A percentile compares a stretch with the other conserved stretches of the same genome.
Conservation (phyloP, 352 stramenopile species). For the Globisporangium barbulae region DNA sequence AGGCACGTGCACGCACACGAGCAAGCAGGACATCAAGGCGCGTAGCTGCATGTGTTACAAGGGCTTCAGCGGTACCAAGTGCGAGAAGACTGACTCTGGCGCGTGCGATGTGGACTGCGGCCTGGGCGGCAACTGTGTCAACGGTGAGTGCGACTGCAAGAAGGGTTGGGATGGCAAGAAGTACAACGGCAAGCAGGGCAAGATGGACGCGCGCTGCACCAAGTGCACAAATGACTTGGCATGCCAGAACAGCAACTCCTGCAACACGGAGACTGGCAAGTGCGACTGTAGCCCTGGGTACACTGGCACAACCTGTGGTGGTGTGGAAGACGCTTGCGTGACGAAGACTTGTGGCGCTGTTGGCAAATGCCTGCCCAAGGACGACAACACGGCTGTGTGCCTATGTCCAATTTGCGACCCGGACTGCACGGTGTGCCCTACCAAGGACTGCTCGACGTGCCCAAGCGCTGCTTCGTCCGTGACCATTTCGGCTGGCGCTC, state of each 20-base stretch:
- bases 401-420: slow-evolving; percentile 32
- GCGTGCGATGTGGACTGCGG: slow-evolving; percentile 57
- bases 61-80: slow-evolving; percentile 40
- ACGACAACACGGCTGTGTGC: slow-evolving; percentile 24
- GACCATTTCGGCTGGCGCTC: slow-evolving; percentile 23
- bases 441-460: slow-evolving; percentile 23
- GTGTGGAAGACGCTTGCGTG: slow-evolving; percentile 36
- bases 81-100: slow-evolving; percentile 38
- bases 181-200: slow-evolving; percentile 46
- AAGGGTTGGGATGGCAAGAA: slow-evolving; percentile 39
- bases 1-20: slow-evolving; percentile 69
- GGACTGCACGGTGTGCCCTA: slow-evolving; percentile 24
- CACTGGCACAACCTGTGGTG: slow-evolving; percentile 41
- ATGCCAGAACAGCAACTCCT: slow-evolving; percentile 31
- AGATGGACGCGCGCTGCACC: slow-evolving; percentile 33
- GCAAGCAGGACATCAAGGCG: slow-evolving; percentile 45
- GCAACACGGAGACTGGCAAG: slow-evolving; percentile 29
- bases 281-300: slow-evolving; percentile 39
- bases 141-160: slow-evolving; percentile 41
- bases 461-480: slow-evolving; percentile 26
- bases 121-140: slow-evolving; percentile 39
- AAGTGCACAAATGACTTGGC: slow-evolving; percentile 32
- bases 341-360: slow-evolving; percentile 22
- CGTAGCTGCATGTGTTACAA: slow-evolving; percentile 54
- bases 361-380: slow-evolving; percentile 24